Conservation (phyloP, 805 yeast genomes). For the Wickerhamomyces chaumierensis region DNA sequence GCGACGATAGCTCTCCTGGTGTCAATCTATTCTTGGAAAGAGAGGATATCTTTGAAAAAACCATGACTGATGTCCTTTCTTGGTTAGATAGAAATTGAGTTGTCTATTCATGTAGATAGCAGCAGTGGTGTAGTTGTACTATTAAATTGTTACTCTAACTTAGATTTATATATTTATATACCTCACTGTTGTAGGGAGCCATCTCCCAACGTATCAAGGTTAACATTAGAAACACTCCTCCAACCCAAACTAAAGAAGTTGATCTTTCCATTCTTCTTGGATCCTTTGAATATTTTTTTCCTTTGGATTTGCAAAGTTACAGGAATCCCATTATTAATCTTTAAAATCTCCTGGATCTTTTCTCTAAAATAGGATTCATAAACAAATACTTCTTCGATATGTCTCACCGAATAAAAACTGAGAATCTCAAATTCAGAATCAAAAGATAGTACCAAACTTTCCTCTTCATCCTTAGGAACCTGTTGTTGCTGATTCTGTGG, state of each 20-base stretch:
- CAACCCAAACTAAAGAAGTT: not conserved
- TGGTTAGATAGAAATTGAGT: slow-evolving; percentile 13
- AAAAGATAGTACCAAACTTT: not conserved
- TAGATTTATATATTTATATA: no score
- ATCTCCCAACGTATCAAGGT: no score
- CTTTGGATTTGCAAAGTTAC: not conserved
- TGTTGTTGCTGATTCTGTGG: no score
- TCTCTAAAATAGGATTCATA: not conserved
- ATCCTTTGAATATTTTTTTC: not conserved
- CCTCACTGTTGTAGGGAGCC: no score
- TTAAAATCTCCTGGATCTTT: no score
- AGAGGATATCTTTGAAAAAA: slow-evolving; percentile 7
- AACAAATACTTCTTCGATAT: not conserved
- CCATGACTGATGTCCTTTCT: slow-evolving; percentile 8
- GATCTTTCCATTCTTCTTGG: not conserved
- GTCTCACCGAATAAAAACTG: not conserved
- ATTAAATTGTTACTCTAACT: no score
- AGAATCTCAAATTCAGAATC: not conserved
- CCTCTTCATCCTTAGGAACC: not conserved
- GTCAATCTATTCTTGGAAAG: slow-evolving; percentile 11
- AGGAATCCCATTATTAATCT: not conserved
- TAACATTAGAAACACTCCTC: no score
- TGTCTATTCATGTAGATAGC: no score
- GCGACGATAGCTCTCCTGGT: not conserved
- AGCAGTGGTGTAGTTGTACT: no score